phyloP scores from a whole-genome alignment of 2,329 filamentous ascomycete genomes.

The Ramichloridium luteum region DNA sequence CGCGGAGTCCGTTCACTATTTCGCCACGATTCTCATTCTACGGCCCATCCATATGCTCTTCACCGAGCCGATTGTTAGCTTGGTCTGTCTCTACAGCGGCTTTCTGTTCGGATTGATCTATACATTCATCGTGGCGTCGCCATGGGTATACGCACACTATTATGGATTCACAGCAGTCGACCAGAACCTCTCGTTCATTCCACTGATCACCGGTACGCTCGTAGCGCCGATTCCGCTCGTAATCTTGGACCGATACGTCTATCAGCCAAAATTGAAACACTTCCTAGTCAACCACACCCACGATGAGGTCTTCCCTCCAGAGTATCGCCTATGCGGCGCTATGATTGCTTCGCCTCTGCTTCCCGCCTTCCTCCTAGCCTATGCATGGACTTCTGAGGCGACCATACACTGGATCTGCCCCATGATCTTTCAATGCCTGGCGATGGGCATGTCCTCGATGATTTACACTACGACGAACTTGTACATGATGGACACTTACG shows the following conservation, averaged over 20 bases:
- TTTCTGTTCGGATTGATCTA: slow-evolving; percentile 28
- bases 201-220: slow-evolving; percentile 16
- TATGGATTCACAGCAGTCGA: slow-evolving; percentile 18
- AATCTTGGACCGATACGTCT: slow-evolving; percentile 17
- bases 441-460: slow-evolving; percentile 14
- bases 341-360: slow-evolving; percentile 22
- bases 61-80: slow-evolving; percentile 31
- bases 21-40: slow-evolving; percentile 15
- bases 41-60: slow-evolving; percentile 26
- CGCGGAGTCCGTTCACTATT: slow-evolving; percentile 11
- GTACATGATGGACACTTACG: slow-evolving; percentile 32
- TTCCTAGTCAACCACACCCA: slow-evolving; percentile 1
- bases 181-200: slow-evolving; percentile 26
- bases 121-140: slow-evolving; percentile 30
- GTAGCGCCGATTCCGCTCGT: slow-evolving; percentile 17
- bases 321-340: slow-evolving; percentile 25
- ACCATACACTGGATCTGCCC: slow-evolving; percentile 29
- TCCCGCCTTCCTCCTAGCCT: slow-evolving; percentile 25
- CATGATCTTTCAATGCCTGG: slow-evolving; percentile 20
- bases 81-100: slow-evolving; percentile 31
- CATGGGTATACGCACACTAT: slow-evolving; percentile 22
- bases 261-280: slow-evolving; percentile 16
- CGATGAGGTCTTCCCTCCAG: slow-evolving; percentile 15
- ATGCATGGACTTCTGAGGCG: slow-evolving; percentile 23
- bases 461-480: slow-evolving; percentile 27